These are phyloP conservation scores for Leccinum arenicola DNA, from an alignment of 768 basidiomycete species.

Conservation along the genomic window DNA sequence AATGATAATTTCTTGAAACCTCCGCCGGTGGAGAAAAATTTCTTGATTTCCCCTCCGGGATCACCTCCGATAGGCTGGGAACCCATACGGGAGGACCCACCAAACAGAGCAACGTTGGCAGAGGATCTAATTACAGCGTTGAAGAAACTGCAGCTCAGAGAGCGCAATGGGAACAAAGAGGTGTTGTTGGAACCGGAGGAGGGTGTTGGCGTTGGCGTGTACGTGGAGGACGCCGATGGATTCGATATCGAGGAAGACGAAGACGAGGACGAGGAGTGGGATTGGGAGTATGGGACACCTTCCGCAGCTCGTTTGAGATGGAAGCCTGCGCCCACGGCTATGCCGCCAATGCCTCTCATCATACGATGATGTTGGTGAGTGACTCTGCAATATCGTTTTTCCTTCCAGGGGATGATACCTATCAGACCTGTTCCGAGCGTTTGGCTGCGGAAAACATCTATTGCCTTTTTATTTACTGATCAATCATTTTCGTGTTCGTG, in stretches of 20 bases:
- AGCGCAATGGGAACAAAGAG: conserved; percentile 42
- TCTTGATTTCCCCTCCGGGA: conserved; percentile 96
- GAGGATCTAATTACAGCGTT: conserved; percentile 85
- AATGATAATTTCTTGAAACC: conserved; percentile 52
- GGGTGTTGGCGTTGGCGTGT: conserved; percentile 71
- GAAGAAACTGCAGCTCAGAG: conserved; percentile 58
- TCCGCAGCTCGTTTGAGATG: conserved; percentile 51
- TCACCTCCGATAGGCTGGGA: conserved; percentile 99
- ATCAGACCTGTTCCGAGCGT: conserved; percentile 80
- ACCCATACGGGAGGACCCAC: conserved; percentile 84
- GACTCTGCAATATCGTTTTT: conserved; percentile 3
- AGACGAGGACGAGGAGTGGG: conserved; percentile 23
- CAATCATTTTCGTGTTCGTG: not conserved
- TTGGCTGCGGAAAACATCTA: conserved; percentile 55
- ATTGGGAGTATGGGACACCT: conserved; percentile 59
- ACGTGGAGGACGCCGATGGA: conserved; percentile 69
- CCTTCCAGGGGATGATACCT: conserved; percentile 53
- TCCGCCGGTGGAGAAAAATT: conserved; percentile 85
- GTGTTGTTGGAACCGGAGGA: conserved; percentile 68
- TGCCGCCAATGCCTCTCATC: conserved; percentile 47
- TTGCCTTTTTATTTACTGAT: conserved; percentile 57
- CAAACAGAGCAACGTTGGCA: conserved; percentile 79
- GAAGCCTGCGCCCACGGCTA: conserved; percentile 50
- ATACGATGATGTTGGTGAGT: conserved; percentile 28
- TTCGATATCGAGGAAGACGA: conserved; percentile 28